Evolutionary conservation across 2,329 filamentous ascomycete genomes (phyloP).

Genomic region (Spiromastix sp.): DNA sequence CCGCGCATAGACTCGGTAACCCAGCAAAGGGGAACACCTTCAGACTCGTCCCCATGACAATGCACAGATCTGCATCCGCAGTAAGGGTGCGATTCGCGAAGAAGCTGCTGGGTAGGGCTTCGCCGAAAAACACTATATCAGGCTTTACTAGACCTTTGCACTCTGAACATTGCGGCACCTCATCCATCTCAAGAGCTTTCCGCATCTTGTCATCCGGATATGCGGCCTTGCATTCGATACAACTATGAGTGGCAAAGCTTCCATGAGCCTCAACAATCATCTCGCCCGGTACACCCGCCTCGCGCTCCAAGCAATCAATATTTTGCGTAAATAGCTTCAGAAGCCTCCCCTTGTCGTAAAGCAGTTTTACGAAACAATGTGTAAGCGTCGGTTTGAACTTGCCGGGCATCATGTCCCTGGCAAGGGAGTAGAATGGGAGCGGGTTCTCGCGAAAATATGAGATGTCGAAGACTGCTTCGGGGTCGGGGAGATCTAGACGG

Average conservation of each 20-base stretch:
- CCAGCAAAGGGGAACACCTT: slow-evolving; percentile 82
- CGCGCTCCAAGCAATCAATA: slow-evolving; percentile 87
- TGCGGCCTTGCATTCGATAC: slow-evolving; percentile 69
- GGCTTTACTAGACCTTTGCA: slow-evolving; percentile 82
- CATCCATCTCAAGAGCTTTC: slow-evolving; percentile 52
- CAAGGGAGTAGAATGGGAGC: slow-evolving; percentile 81
- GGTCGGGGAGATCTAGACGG: slow-evolving; percentile 71
- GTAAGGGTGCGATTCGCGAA: slow-evolving; percentile 48
- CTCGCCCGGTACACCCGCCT: slow-evolving; percentile 70
- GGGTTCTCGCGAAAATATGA: slow-evolving; percentile 77
- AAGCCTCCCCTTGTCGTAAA: slow-evolving; percentile 64
- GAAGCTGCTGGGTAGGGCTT: slow-evolving; percentile 57
- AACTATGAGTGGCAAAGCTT: slow-evolving; percentile 83
- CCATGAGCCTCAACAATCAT: slow-evolving; percentile 90
- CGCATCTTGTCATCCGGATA: slow-evolving; percentile 69
- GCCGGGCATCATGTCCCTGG: slow-evolving; percentile 84
- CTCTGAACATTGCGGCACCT: slow-evolving; percentile 59
- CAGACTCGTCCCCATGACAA: slow-evolving; percentile 83
- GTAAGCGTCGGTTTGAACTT: slow-evolving; percentile 80
- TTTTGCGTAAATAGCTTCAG: slow-evolving; percentile 93
- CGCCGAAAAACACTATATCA: slow-evolving; percentile 91
- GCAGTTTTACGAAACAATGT: slow-evolving; percentile 76
- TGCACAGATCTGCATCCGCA: slow-evolving; percentile 59
- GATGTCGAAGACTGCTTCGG: slow-evolving; percentile 92
- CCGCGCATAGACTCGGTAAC: slow-evolving; percentile 54